Percentiles rank a stretch among this genome's conserved stretches.
Conservation (phyloP, 345 rosid genomes). For the Aquilaria yunnanensis region DNA sequence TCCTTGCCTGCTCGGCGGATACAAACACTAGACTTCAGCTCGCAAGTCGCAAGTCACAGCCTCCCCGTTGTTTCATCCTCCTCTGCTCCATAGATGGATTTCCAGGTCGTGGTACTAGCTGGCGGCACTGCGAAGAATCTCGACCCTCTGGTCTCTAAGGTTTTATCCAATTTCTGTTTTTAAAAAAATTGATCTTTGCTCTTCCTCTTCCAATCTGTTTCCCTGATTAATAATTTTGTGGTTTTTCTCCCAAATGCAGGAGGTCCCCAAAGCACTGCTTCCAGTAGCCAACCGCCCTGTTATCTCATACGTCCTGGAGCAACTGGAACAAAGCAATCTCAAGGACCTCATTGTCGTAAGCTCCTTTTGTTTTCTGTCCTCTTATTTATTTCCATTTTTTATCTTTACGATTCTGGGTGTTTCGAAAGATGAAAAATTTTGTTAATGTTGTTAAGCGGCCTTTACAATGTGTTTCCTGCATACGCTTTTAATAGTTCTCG, state of each 20-base stretch:
- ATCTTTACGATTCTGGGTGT: neutral
- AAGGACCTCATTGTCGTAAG: conserved; percentile 89
- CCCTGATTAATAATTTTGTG: conserved; percentile 1
- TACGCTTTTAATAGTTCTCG: neutral
- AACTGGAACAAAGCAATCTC: conserved; percentile 65
- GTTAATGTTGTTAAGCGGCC: neutral
- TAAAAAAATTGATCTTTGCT: neutral
- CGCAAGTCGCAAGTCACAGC: too few relatives aligned
- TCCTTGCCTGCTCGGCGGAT: neutral
- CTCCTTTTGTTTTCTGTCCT: neutral
- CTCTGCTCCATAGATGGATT: conserved; percentile 46
- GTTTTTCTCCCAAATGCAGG: conserved; percentile 35
- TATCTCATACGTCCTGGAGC: conserved; percentile 77
- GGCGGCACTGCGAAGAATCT: conserved; percentile 78
- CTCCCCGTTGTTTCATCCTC: too few relatives aligned
- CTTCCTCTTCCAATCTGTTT: neutral
- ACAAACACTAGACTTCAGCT: too few relatives aligned
- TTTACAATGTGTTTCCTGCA: neutral
- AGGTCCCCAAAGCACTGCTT: conserved; percentile 84
- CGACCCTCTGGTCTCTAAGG: conserved; percentile 85
- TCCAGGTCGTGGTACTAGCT: conserved; percentile 87
- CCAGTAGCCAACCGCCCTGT: conserved; percentile 95
- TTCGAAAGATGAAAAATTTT: neutral
- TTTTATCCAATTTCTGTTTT: conserved; percentile 8
- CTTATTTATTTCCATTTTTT: neutral